phyloP scores from a whole-genome alignment of 2,329 filamentous ascomycete species.

The Albophoma yamanashiensis region DNA sequence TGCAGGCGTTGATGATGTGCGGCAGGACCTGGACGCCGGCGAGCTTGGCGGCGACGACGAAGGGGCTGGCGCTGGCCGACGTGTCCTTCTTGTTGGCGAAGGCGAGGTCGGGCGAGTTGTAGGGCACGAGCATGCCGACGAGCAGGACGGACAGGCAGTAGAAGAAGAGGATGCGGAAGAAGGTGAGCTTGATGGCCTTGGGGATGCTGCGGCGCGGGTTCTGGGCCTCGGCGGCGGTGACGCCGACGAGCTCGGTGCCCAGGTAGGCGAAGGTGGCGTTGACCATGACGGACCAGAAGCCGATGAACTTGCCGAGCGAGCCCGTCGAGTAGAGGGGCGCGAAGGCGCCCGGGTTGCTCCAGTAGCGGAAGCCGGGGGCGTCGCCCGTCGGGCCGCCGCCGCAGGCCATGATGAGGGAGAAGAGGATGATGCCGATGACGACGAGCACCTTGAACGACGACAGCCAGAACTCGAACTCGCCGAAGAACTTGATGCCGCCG shows the following conservation, averaged over 20 bases:
- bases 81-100: slow-evolving; percentile 38
- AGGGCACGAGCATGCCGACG: slow-evolving; percentile 67
- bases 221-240: slow-evolving; percentile 69
- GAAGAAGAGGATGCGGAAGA: slow-evolving; percentile 74
- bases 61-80: slow-evolving; percentile 47
- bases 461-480: slow-evolving; percentile 53
- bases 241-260: slow-evolving; percentile 66
- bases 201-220: slow-evolving; percentile 70
- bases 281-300: slow-evolving; percentile 61
- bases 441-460: slow-evolving; percentile 59
- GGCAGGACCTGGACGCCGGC: slow-evolving; percentile 53
- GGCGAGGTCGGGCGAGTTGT: slow-evolving; percentile 48
- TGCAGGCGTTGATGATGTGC: slow-evolving; percentile 62
- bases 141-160: slow-evolving; percentile 66
- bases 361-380: slow-evolving; percentile 55
- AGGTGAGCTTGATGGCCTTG: slow-evolving; percentile 68
- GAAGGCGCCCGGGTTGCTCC: slow-evolving; percentile 46
- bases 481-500: slow-evolving; percentile 53
- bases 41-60: slow-evolving; percentile 60
- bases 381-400: slow-evolving; percentile 56
- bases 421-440: slow-evolving; percentile 54
- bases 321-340: slow-evolving; percentile 16
- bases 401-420: slow-evolving; percentile 51
- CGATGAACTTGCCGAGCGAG: slow-evolving; percentile 41
- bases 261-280: slow-evolving; percentile 72